Evolutionary conservation across 2,329 filamentous ascomycete species (phyloP).

Genomic region (Colletotrichum orbiculare): DNA sequence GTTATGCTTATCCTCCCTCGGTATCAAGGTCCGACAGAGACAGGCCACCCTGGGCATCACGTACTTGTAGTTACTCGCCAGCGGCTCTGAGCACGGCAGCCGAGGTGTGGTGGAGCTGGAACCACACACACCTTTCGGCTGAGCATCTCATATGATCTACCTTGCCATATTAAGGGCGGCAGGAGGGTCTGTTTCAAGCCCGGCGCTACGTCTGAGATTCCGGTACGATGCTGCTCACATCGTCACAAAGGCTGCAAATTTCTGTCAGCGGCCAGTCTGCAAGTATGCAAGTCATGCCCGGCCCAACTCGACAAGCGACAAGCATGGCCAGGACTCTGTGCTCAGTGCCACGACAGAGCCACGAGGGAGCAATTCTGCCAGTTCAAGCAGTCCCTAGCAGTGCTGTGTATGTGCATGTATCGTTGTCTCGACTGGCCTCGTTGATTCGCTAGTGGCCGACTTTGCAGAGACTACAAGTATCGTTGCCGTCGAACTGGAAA

Average conservation of each 20-base stretch:
- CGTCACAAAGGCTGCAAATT: slow-evolving; percentile 10
- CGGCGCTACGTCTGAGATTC: slow-evolving; percentile 33
- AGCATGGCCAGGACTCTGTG: not conserved
- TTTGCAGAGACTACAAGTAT: no score
- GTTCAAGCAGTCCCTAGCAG: no score
- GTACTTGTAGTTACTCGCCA: slow-evolving; percentile 8
- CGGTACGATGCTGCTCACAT: slow-evolving; percentile 4
- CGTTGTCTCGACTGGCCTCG: not conserved
- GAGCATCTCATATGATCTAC: slow-evolving; percentile 30
- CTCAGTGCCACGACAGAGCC: no score
- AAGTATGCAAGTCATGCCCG: slow-evolving; percentile 21
- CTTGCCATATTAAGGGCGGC: slow-evolving; percentile 33
- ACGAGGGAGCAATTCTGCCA: no score
- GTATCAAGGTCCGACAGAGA: not conserved
- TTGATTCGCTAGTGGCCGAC: not conserved
- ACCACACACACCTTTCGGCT: not conserved
- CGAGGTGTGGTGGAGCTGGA: slow-evolving; percentile 12
- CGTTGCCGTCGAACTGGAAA: no score
- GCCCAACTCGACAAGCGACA: not conserved
- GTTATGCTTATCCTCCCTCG: slow-evolving; percentile 13
- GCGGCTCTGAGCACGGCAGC: not conserved
- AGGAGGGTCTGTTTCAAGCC: slow-evolving; percentile 30
- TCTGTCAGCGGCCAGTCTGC: not conserved
- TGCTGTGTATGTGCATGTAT: no score
- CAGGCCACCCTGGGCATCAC: not conserved